Conservation (phyloP, 139 green algal genomes). For the Pseudopediastrum boryanum region DNA sequence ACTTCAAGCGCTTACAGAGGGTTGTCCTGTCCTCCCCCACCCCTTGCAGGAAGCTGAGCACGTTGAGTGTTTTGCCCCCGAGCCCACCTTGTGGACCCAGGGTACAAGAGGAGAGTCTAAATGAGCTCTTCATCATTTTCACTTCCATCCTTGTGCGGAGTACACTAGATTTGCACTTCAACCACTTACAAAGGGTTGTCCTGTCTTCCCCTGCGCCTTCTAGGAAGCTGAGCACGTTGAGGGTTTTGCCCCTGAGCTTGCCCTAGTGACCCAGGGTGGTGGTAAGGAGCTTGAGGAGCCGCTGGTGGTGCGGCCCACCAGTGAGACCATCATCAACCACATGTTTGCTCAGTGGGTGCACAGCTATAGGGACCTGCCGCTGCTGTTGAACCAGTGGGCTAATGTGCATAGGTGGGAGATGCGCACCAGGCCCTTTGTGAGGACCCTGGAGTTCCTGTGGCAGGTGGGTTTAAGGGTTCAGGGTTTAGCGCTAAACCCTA, state of each 20-base stretch:
- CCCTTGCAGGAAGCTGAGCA: too few relatives aligned
- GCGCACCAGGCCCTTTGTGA: slow-evolving; percentile 96
- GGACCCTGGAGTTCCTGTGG: slow-evolving; percentile 99
- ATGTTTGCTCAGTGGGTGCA: slow-evolving; percentile 96
- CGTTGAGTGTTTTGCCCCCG: too few relatives aligned
- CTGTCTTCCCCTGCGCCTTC: background rate
- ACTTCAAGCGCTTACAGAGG: too few relatives aligned
- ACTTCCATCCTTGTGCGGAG: too few relatives aligned
- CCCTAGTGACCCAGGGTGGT: slow-evolving; percentile 95
- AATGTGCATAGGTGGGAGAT: slow-evolving; percentile 99
- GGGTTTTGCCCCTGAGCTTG: slow-evolving; percentile 98
- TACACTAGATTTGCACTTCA: too few relatives aligned
- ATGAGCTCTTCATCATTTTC: too few relatives aligned
- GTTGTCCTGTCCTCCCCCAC: too few relatives aligned
- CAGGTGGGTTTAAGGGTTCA: too few relatives aligned
- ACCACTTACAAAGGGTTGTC: too few relatives aligned
- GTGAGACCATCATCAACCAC: slow-evolving; percentile 99
- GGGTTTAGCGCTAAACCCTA: too few relatives aligned
- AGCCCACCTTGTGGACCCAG: too few relatives aligned
- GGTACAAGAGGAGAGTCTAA: too few relatives aligned
- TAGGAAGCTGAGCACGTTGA: slow-evolving; percentile 97
- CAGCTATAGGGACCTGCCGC: slow-evolving; percentile 93
- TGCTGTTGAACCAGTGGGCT: slow-evolving; percentile 98
- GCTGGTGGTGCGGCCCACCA: slow-evolving; percentile 96
- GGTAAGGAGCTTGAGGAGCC: slow-evolving; percentile 98